phyloP scores from a whole-genome alignment of 345 rosid genomes.

The Linum usitatissimum region DNA sequence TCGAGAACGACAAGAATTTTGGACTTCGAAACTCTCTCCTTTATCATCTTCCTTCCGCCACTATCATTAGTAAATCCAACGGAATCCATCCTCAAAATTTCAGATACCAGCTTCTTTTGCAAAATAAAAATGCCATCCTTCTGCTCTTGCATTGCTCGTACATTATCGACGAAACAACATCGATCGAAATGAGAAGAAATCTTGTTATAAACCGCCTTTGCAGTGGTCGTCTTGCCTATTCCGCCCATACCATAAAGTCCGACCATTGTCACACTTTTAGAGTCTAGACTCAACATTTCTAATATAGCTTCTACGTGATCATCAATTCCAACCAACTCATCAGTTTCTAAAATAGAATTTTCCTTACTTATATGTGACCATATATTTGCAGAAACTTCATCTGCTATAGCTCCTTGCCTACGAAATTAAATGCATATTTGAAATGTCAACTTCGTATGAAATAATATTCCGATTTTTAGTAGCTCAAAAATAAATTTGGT shows the following conservation, averaged over 20 bases:
- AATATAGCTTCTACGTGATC: background rate
- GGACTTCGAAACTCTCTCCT: slow-evolving; percentile 12
- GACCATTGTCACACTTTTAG: background rate
- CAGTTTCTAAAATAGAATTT: background rate
- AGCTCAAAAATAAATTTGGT: background rate
- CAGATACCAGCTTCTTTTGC: slow-evolving; percentile 27
- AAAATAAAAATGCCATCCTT: slow-evolving; percentile 26
- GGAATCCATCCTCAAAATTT: slow-evolving; percentile 8
- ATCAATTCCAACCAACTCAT: background rate
- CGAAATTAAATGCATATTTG: slow-evolving; percentile 18
- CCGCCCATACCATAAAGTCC: slow-evolving; percentile 33
- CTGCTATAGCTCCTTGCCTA: background rate
- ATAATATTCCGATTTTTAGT: slow-evolving; percentile 8
- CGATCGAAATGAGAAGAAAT: slow-evolving; percentile 14
- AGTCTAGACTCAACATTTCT: background rate
- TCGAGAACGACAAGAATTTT: slow-evolving; percentile 43
- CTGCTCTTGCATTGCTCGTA: slow-evolving; percentile 23
- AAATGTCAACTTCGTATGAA: slow-evolving; percentile 17
- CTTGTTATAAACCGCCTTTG: slow-evolving; percentile 29
- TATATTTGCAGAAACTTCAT: background rate
- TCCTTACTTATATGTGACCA: background rate
- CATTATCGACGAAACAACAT: slow-evolving; percentile 23
- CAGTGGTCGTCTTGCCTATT: slow-evolving; percentile 39
- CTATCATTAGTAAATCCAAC: slow-evolving; percentile 5
- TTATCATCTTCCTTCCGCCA: slow-evolving; percentile 20